Percentiles rank a stretch among this genome's conserved stretches.
Conservation (phyloP, 495 filamentous ascomycete genomes). For the Aspergillus diversus region DNA sequence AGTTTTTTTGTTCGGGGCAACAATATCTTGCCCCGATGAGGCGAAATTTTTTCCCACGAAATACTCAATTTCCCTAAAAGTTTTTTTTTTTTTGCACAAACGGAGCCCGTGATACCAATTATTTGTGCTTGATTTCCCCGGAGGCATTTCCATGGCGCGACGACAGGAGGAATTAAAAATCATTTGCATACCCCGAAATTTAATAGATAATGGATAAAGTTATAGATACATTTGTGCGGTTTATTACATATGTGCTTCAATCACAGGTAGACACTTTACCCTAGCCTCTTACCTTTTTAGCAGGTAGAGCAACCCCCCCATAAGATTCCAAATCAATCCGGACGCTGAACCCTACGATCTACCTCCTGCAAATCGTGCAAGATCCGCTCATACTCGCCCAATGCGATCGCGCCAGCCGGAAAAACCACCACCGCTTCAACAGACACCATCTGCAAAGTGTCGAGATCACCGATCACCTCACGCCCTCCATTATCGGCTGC, state of each 20-base stretch:
- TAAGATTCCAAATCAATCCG: slow-evolving; percentile 11
- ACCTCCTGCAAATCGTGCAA: slow-evolving; percentile 40
- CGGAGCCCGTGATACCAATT: slow-evolving; percentile 19
- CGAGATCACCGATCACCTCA: neutral
- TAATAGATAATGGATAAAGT: slow-evolving; percentile 16
- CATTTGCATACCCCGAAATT: neutral
- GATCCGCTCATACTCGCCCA: slow-evolving; percentile 65
- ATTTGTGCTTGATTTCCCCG: slow-evolving; percentile 2
- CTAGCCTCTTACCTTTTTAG: too few relatives aligned
- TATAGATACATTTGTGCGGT: neutral
- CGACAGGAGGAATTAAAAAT: neutral
- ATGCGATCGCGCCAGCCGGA: slow-evolving; percentile 63
- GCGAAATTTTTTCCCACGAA: too few relatives aligned
- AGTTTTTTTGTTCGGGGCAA: too few relatives aligned
- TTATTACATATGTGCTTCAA: too few relatives aligned
- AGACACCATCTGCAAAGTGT: slow-evolving; percentile 27
- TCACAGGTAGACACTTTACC: too few relatives aligned
- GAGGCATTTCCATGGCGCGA: slow-evolving; percentile 1
- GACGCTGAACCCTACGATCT: slow-evolving; percentile 29
- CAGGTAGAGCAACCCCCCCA: neutral
- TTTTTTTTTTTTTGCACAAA: slow-evolving; percentile 15
- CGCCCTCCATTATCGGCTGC: neutral
- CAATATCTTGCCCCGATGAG: neutral
- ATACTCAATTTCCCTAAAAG: slow-evolving; percentile 21
- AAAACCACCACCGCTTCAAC: slow-evolving; percentile 72